A percentile compares a stretch with the other conserved stretches of the same genome.
These are phyloP conservation scores for Alternaria infectoria DNA, from an alignment of 2,329 filamentous ascomycete species.

Conservation along the genomic window DNA sequence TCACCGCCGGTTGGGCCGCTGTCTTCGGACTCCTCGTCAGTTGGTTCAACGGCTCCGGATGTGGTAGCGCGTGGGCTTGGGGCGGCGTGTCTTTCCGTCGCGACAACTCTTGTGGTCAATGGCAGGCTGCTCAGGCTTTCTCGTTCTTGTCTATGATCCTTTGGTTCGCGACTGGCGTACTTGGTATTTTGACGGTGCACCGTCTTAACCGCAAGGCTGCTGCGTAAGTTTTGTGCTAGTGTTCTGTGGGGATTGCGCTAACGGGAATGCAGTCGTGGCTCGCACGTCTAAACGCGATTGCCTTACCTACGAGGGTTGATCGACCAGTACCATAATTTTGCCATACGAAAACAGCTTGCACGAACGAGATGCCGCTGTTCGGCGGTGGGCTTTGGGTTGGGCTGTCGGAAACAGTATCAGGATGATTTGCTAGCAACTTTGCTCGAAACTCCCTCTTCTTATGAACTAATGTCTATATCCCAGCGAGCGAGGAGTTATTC, in stretches of 20 bases:
- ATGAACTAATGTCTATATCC: not conserved
- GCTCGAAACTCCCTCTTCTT: not conserved
- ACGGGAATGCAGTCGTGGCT: not conserved
- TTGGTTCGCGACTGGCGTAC: constrained; percentile 66
- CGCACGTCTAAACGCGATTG: not conserved
- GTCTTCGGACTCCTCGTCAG: constrained; percentile 49
- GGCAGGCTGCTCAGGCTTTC: constrained; percentile 75
- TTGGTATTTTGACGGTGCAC: constrained; percentile 29
- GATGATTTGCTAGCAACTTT: not conserved
- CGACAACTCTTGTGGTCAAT: constrained; percentile 65
- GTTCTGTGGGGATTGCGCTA: not conserved
- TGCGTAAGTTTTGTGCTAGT: constrained; percentile 6
- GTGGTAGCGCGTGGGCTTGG: constrained; percentile 58
- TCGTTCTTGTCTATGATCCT: constrained; percentile 72
- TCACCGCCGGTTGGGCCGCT: constrained; percentile 73
- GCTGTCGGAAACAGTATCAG: not conserved
- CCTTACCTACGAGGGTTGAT: not conserved
- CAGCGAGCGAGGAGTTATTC: not conserved
- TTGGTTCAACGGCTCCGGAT: constrained; percentile 32
- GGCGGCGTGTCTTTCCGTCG: constrained; percentile 51
- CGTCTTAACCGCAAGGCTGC: constrained; percentile 18
- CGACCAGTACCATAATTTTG: not conserved
- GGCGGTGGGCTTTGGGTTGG: not conserved
- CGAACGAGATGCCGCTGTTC: not conserved
- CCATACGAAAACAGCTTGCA: no score